Evolutionary conservation across 805 yeast species (phyloP).

Genomic region (Candida vartiovaarae): DNA sequence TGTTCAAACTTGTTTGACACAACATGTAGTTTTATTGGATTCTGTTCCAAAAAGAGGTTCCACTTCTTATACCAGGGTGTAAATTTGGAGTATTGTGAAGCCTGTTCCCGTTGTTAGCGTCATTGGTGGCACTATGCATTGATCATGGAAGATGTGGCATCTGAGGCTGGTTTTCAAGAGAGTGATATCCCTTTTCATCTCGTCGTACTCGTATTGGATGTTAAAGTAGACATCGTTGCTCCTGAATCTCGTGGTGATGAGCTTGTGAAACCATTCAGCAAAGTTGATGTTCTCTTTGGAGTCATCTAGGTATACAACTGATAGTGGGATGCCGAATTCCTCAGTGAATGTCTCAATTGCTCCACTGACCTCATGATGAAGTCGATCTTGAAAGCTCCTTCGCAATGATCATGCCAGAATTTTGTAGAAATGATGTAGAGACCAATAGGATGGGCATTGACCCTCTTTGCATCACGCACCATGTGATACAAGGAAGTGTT

Average conservation of each 20-base stretch:
- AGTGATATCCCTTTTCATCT: slow-evolving; percentile 26
- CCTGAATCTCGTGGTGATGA: slow-evolving; percentile 8
- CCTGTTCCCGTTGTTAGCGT: slow-evolving; percentile 34
- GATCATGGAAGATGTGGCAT: slow-evolving; percentile 29
- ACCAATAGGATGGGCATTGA: slow-evolving; percentile 30
- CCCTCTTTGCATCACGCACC: slow-evolving; percentile 24
- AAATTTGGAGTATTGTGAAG: slow-evolving; percentile 38
- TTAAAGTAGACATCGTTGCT: slow-evolving; percentile 21
- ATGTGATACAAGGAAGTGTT: slow-evolving; percentile 36
- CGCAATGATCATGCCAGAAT: slow-evolving; percentile 35
- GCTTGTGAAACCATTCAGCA: slow-evolving; percentile 18
- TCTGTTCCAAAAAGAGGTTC: slow-evolving; percentile 25
- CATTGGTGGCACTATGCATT: slow-evolving; percentile 37
- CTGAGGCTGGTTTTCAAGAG: slow-evolving; percentile 13
- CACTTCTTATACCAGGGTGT: slow-evolving; percentile 44
- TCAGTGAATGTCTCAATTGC: slow-evolving; percentile 25
- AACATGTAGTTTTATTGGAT: not conserved
- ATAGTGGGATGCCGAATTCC: slow-evolving; percentile 31
- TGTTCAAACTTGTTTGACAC: slow-evolving; percentile 6
- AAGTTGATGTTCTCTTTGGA: slow-evolving; percentile 5
- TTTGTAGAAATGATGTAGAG: slow-evolving; percentile 35
- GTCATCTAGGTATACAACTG: slow-evolving; percentile 21
- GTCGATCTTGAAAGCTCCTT: slow-evolving; percentile 36
- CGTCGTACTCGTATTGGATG: slow-evolving; percentile 31
- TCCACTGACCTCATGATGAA: slow-evolving; percentile 31